These are phyloP conservation scores for Blastocystis sp. DNA, from an alignment of 352 stramenopile species.

Conservation along the genomic window DNA sequence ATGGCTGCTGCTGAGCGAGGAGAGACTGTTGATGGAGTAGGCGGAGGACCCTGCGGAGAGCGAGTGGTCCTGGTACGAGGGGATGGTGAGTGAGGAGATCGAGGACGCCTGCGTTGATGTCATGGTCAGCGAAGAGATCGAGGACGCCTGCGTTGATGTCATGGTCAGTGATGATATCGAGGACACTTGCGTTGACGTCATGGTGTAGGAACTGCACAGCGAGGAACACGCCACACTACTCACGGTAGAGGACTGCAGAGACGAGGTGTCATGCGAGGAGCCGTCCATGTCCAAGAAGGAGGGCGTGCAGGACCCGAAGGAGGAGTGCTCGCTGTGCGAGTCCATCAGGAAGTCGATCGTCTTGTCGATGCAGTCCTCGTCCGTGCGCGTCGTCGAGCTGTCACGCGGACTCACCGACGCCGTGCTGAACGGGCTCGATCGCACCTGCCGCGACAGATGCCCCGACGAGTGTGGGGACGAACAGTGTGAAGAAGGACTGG, in stretches of 20 bases:
- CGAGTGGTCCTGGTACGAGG: slow-evolving; percentile 19
- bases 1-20: neutral
- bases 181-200: neutral
- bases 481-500: too few relatives aligned
- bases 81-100: slow-evolving; percentile 46
- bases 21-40: neutral
- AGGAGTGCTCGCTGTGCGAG: neutral
- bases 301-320: neutral
- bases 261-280: neutral
- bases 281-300: neutral
- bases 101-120: slow-evolving; percentile 59
- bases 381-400: slow-evolving; percentile 53
- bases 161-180: neutral
- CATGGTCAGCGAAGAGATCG: neutral
- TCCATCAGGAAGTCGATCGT: neutral
- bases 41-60: slow-evolving; percentile 1
- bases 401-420: neutral
- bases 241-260: neutral
- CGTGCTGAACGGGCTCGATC: neutral
- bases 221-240: neutral
- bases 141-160: slow-evolving; percentile 56
- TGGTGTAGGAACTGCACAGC: neutral
- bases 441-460: neutral
- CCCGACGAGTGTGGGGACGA: neutral
- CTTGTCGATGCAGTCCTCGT: slow-evolving; percentile 40